These are phyloP conservation scores for Eremochloa ophiuroides DNA, from an alignment of 176 grass and related monocot species.

Conservation along the genomic window DNA sequence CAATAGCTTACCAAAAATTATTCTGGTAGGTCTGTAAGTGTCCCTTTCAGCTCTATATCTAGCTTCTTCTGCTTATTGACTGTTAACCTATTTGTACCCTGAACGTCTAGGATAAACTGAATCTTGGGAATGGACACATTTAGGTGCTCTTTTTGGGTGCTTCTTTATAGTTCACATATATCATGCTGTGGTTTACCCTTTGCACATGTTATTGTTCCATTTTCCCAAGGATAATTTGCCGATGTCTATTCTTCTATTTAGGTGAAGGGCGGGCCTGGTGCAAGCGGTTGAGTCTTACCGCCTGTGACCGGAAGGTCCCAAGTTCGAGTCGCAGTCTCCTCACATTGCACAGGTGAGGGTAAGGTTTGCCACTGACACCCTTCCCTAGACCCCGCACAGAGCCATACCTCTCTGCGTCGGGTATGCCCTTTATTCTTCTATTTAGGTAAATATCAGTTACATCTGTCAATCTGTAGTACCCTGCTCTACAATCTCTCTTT, in stretches of 20 bases:
- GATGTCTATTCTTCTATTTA: too few relatives aligned
- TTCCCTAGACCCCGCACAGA: too few relatives aligned
- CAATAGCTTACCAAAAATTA: background rate
- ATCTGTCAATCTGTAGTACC: background rate
- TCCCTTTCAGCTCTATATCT: background rate
- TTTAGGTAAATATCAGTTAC: background rate
- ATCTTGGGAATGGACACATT: background rate
- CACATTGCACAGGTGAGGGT: too few relatives aligned
- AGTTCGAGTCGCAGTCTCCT: too few relatives aligned
- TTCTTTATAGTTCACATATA: too few relatives aligned
- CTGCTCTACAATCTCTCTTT: background rate
- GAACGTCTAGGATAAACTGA: background rate
- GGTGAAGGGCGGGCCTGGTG: too few relatives aligned
- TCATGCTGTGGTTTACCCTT: background rate
- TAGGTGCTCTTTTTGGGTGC: background rate
- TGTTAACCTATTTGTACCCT: background rate
- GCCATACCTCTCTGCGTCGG: too few relatives aligned
- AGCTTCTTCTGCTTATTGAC: background rate
- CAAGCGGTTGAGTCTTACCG: too few relatives aligned
- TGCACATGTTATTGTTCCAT: background rate
- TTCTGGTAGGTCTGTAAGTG: background rate
- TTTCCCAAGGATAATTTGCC: background rate
- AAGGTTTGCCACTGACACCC: too few relatives aligned
- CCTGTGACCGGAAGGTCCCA: too few relatives aligned
- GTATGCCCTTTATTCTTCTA: too few relatives aligned